Evolutionary conservation across 2,329 filamentous ascomycete species (phyloP).

Genomic region (Cladophialophora bantiana): DNA sequence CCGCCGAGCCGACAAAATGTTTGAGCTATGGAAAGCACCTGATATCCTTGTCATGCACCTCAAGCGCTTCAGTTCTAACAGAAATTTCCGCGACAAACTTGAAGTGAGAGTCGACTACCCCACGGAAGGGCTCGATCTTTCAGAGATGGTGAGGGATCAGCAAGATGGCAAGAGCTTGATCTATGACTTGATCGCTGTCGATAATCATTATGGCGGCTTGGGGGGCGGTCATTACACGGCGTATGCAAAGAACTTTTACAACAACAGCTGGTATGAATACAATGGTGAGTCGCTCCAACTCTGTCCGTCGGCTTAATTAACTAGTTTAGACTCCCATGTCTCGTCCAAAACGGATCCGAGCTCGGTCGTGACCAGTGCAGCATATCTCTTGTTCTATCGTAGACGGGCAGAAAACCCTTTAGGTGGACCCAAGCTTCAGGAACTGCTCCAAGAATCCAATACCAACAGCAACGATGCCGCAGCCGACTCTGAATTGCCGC

Average conservation of each 20-base stretch:
- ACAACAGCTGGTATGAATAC: constrained; percentile 92
- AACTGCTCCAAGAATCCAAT: constrained; percentile 67
- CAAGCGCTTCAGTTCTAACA: constrained; percentile 89
- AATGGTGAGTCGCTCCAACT: constrained; percentile 71
- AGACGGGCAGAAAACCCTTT: constrained; percentile 74
- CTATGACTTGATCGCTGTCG: constrained; percentile 94
- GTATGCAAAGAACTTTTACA: constrained; percentile 88
- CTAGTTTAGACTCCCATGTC: constrained; percentile 73
- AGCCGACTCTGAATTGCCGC: constrained; percentile 55
- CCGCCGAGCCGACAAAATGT: constrained; percentile 90
- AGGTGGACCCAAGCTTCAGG: constrained; percentile 76
- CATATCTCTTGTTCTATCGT: constrained; percentile 95
- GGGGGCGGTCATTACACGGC: constrained; percentile 97
- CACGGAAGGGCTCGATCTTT: constrained; percentile 83
- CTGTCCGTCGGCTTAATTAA: constrained; percentile 4
- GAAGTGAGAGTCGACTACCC: constrained; percentile 92
- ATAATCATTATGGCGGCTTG: constrained; percentile 92
- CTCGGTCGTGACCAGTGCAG: constrained; percentile 73
- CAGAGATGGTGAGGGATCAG: constrained; percentile 76
- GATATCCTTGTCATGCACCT: constrained; percentile 95
- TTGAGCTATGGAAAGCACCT: constrained; percentile 95
- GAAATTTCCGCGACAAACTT: constrained; percentile 85
- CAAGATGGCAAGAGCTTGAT: constrained; percentile 81
- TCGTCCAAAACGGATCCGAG: constrained; percentile 66
- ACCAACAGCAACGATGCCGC: constrained; percentile 57